A percentile compares a stretch with the other conserved stretches of the same genome.
Evolutionary conservation across 768 basidiomycete genomes (phyloP).

Genomic region (Coprinopsis strossmayeri): DNA sequence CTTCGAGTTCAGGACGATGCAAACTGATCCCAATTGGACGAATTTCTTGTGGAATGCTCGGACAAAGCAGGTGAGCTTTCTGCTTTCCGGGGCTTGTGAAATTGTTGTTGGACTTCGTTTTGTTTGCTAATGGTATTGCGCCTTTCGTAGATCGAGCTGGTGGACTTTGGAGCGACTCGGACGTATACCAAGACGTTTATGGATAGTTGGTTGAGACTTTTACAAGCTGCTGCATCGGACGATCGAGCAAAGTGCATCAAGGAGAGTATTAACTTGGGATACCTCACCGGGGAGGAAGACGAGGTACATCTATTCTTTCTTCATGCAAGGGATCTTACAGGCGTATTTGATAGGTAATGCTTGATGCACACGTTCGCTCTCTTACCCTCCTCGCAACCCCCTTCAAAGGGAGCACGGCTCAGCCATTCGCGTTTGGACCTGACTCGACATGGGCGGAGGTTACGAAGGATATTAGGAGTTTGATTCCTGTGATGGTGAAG

Average conservation of each 20-base stretch:
- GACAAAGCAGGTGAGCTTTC: conserved; percentile 54
- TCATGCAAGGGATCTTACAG: background rate
- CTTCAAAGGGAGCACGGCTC: conserved; percentile 57
- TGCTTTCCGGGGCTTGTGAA: too few species aligned
- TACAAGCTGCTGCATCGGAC: conserved; percentile 68
- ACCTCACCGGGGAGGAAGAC: conserved; percentile 84
- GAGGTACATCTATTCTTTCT: conserved; percentile 40
- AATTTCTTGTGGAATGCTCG: conserved; percentile 87
- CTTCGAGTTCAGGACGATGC: conserved; percentile 89
- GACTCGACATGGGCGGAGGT: conserved; percentile 60
- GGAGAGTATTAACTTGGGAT: conserved; percentile 79
- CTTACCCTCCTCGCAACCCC: conserved; percentile 83
- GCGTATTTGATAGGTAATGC: conserved; percentile 53
- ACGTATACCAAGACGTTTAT: conserved; percentile 84
- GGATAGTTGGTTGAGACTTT: conserved; percentile 78
- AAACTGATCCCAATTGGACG: conserved; percentile 98
- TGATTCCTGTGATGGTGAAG: conserved; percentile 87
- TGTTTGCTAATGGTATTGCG: too few species aligned
- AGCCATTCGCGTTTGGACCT: conserved; percentile 77
- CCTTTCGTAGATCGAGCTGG: conserved; percentile 73
- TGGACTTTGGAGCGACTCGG: conserved; percentile 95
- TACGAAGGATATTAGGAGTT: conserved; percentile 67
- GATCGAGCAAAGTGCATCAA: conserved; percentile 62
- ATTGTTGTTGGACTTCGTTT: too few species aligned
- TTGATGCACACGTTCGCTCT: conserved; percentile 79